Base-by-base conservation (phyloP, 2,329 filamentous ascomycete genomes). In the Pyrenophora graminea region DNA sequence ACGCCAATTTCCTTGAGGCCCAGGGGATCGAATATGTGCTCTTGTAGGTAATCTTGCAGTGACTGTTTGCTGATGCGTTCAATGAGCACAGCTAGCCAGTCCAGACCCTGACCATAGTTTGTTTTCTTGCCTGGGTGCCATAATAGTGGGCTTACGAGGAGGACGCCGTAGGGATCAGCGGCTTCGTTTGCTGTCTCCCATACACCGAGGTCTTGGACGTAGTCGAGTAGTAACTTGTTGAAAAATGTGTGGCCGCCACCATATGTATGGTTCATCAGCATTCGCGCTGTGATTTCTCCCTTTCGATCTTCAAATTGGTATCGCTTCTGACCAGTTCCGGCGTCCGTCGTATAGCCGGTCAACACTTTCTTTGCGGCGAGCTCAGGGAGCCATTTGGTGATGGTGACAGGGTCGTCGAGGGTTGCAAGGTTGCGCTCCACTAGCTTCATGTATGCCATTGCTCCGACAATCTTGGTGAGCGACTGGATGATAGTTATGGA, bases 251-350 rank as follows among this genome's bases (percentile, higher is more conserved):
- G 76, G 0, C 70, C 74, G 1, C 78, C 61, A 5, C 80, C 80
- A 12, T 75, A 66, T 0, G 78, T 80, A 60, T 83, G 80, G 0
- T 77, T 79, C n/a, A 83, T 70, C 1, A 82, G 70, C 61, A 65
- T 65, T 2, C 63, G 48, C 1, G 62, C 58, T 33, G 63, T 68
- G 6, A 69, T 64, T 0, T 51, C 39, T 2, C 48, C 49, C 4
- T 44, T 53, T 13, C 40, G 21, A 2, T 59, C 55, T 25, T 58
- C 61, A 7, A 67, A 51, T 5, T 53, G 47, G 41, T 47, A 56
- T 2, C 44, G 15, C 33, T 53, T 59, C 23, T 37, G 45, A 0
- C 56, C 58, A 7, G 17, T 45, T 2, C 51, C 27, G 1, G 30
- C 8, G 3, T 40, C 30, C 0, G 49, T 47, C 2, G 51, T 50